A percentile compares a stretch with the other conserved stretches of the same genome.
These are phyloP conservation scores for Prunus kanzakura DNA, from an alignment of 306 rosid genomes.

Conservation along the genomic window DNA sequence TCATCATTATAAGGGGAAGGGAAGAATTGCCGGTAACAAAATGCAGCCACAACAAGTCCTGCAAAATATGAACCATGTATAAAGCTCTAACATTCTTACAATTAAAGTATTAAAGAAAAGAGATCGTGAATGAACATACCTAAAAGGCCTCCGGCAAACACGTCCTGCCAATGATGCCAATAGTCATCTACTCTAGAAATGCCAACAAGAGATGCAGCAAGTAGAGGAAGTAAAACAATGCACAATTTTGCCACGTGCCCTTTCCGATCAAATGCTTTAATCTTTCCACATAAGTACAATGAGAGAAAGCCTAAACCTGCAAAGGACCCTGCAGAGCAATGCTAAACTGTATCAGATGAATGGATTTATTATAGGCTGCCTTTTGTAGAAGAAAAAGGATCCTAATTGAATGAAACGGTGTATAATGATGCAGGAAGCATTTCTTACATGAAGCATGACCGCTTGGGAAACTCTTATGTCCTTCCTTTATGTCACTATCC, in stretches of 20 bases:
- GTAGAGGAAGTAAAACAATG: conserved; percentile 71
- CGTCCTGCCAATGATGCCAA: conserved; percentile 99
- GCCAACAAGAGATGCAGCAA: conserved; percentile 68
- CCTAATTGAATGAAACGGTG: background rate
- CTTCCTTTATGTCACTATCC: conserved; percentile 72
- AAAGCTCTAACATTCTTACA: background rate
- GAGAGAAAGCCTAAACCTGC: conserved; percentile 87
- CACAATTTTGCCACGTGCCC: conserved; percentile 87
- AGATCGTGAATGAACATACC: conserved; percentile 32
- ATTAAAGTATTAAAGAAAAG: background rate
- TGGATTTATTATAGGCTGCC: background rate
- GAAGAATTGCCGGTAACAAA: conserved; percentile 89
- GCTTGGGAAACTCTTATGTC: conserved; percentile 96
- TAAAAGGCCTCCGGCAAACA: conserved; percentile 71
- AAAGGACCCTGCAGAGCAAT: conserved; percentile 67
- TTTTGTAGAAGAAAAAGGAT: background rate
- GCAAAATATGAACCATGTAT: conserved; percentile 24
- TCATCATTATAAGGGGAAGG: conserved; percentile 61
- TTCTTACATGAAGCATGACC: conserved; percentile 91
- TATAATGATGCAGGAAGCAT: conserved; percentile 1
- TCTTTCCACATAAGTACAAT: conserved; percentile 74
- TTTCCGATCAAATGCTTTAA: conserved; percentile 66
- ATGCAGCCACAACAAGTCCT: conserved; percentile 73
- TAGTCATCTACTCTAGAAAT: conserved; percentile 85
- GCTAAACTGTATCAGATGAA: background rate